These are phyloP conservation scores for Podila minutissima DNA, from an alignment of 192 early-diverging fungal genomes.

Conservation along the genomic window DNA sequence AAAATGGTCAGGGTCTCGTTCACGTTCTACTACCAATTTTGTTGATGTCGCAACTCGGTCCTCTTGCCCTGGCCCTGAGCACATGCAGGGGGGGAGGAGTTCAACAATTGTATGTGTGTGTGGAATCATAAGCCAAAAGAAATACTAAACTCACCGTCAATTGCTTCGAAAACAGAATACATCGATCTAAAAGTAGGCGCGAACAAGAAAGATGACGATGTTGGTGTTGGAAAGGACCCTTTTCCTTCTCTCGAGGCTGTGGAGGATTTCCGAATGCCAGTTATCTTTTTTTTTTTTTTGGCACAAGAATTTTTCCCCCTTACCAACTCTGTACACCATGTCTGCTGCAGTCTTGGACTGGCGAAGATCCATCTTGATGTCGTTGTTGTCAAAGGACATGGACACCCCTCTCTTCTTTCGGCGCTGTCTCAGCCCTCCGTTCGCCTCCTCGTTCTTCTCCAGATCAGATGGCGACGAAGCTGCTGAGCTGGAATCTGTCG, in stretches of 20 bases:
- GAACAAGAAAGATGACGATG: not conserved
- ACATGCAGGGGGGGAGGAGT: not conserved
- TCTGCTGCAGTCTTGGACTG: constrained; percentile 29
- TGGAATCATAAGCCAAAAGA: not conserved
- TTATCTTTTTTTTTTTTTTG: too few relatives aligned
- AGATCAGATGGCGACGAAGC: constrained; percentile 7
- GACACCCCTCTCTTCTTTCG: not conserved
- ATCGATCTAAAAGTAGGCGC: constrained; percentile 42
- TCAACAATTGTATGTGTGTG: not conserved
- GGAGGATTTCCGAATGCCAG: too few relatives aligned
- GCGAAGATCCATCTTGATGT: constrained; percentile 35
- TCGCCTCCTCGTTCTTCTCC: not conserved
- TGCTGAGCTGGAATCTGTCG: constrained; percentile 16
- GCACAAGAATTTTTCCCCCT: not conserved
- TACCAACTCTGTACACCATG: constrained; percentile 46
- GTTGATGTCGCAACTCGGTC: not conserved
- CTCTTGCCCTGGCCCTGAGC: not conserved
- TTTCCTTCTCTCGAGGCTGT: too few relatives aligned
- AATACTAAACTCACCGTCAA: constrained; percentile 37
- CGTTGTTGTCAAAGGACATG: not conserved
- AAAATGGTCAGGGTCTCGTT: not conserved
- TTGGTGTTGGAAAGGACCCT: not conserved
- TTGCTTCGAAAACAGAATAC: constrained; percentile 61
- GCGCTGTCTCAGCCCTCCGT: not conserved
- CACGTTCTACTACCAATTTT: not conserved